Percentiles rank a stretch among this genome's conserved stretches.
Conservation (phyloP, 2,329 filamentous ascomycete species). For the Fusarium nurragi region DNA sequence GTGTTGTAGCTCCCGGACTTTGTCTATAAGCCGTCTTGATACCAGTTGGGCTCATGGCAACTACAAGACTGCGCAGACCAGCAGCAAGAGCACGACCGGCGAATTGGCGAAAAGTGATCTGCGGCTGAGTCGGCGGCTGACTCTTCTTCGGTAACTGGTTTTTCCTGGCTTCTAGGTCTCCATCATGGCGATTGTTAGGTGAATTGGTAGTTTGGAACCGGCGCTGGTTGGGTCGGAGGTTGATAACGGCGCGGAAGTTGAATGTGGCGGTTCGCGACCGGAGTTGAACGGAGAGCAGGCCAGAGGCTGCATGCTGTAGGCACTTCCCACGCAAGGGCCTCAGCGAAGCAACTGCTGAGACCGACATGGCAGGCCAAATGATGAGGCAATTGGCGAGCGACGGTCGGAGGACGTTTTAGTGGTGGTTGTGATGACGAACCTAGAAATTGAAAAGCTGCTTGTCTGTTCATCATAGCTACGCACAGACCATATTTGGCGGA, state of each 20-base stretch:
- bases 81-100: constrained; percentile 46
- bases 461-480: constrained; percentile 27
- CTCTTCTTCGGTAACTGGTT: constrained; percentile 40
- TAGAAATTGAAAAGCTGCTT: constrained; percentile 25
- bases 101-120: constrained; percentile 48
- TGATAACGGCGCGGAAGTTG: constrained; percentile 45
- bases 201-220: constrained; percentile 44
- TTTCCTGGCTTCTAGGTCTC: constrained; percentile 30
- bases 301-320: constrained; percentile 42
- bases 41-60: constrained; percentile 49
- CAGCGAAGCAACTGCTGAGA: constrained; percentile 48
- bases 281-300: constrained; percentile 49
- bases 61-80: constrained; percentile 49
- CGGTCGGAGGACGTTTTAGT: not conserved
- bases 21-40: constrained; percentile 50
- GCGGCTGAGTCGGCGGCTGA: constrained; percentile 34
- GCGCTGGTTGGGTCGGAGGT: constrained; percentile 42
- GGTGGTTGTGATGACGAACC: constrained; percentile 17
- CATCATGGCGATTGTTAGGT: constrained; percentile 15
- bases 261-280: constrained; percentile 43
- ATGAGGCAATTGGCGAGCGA: constrained; percentile 9
- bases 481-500: constrained; percentile 36
- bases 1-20: constrained; percentile 45
- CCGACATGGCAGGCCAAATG: constrained; percentile 45
- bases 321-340: constrained; percentile 47